Evolutionary conservation across 2,329 filamentous ascomycete species (phyloP).

Genomic region (Penicillium concentricum): DNA sequence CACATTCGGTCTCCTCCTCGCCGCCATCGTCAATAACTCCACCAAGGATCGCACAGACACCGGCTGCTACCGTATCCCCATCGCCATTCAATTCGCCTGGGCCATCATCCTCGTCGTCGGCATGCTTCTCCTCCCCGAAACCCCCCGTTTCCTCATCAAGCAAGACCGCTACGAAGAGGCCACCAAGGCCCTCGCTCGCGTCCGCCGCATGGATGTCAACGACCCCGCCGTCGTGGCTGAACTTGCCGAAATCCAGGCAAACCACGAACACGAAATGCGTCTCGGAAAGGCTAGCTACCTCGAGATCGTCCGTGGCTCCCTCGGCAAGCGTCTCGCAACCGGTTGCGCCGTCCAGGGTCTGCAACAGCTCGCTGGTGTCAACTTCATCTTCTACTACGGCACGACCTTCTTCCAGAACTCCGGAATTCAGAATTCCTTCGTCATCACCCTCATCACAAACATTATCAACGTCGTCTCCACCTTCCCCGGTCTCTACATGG

Average conservation of each 20-base stretch:
- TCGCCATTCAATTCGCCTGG: slow-evolving; percentile 76
- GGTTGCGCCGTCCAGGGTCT: slow-evolving; percentile 39
- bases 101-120: slow-evolving; percentile 71
- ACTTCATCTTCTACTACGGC: slow-evolving; percentile 46
- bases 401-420: slow-evolving; percentile 40
- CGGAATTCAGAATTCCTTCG: slow-evolving; percentile 43
- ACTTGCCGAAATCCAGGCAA: slow-evolving; percentile 79
- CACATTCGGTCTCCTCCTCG: slow-evolving; percentile 71
- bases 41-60: slow-evolving; percentile 62
- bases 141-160: slow-evolving; percentile 79
- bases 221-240: slow-evolving; percentile 72
- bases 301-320: slow-evolving; percentile 21
- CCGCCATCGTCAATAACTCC: slow-evolving; percentile 69
- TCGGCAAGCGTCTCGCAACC: slow-evolving; percentile 38
- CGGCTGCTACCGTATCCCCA: slow-evolving; percentile 73
- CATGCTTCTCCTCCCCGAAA: slow-evolving; percentile 75
- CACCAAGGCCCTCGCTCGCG: slow-evolving; percentile 58
- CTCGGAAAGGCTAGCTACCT: slow-evolving; percentile 7
- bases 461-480: slow-evolving; percentile 50
- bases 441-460: slow-evolving; percentile 48
- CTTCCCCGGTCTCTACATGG: slow-evolving; percentile 47
- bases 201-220: slow-evolving; percentile 66
- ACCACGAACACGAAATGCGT: slow-evolving; percentile 73
- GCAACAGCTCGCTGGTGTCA: slow-evolving; percentile 44
- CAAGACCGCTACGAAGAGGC: slow-evolving; percentile 66